Evolutionary conservation across 129 eudicot genomes (phyloP).

Genomic region (Saussurea involucrata): DNA sequence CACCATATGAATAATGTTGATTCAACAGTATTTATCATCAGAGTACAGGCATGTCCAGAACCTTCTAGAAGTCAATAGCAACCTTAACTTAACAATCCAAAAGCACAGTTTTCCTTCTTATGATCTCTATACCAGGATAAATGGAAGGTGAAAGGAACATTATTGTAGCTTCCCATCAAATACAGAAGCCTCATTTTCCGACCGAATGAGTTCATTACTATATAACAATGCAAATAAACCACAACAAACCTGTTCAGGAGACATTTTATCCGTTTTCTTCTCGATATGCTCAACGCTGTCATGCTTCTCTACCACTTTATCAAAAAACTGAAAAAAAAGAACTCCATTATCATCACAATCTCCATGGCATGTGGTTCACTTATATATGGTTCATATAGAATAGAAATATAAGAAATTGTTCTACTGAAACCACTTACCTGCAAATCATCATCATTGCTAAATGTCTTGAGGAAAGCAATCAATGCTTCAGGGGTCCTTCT

Average conservation of each 20-base stretch:
- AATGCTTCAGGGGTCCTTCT: conserved; percentile 55
- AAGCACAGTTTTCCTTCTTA: neutral
- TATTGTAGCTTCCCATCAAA: neutral
- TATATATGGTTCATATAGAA: neutral
- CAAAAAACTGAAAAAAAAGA: conserved; percentile 51
- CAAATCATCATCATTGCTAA: conserved; percentile 53
- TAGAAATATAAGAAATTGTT: neutral
- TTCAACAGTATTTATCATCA: neutral
- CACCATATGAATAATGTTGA: too few species aligned
- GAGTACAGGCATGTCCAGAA: neutral
- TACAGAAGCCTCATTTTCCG: neutral
- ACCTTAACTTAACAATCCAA: neutral
- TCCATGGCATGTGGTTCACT: neutral
- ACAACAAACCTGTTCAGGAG: conserved; percentile 78
- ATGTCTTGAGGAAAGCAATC: conserved; percentile 65
- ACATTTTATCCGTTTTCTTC: conserved; percentile 43
- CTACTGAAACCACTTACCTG: conserved; percentile 32
- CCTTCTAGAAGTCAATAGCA: neutral
- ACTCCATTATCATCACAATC: neutral
- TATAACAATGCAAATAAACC: neutral
- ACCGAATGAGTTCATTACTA: neutral
- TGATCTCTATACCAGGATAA: neutral
- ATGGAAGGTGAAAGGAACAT: neutral
- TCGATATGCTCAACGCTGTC: conserved; percentile 36
- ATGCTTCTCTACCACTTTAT: conserved; percentile 52